These are phyloP conservation scores for Stenogyne calaminthoides DNA, from an alignment of 305 asterid species.

Conservation along the genomic window DNA sequence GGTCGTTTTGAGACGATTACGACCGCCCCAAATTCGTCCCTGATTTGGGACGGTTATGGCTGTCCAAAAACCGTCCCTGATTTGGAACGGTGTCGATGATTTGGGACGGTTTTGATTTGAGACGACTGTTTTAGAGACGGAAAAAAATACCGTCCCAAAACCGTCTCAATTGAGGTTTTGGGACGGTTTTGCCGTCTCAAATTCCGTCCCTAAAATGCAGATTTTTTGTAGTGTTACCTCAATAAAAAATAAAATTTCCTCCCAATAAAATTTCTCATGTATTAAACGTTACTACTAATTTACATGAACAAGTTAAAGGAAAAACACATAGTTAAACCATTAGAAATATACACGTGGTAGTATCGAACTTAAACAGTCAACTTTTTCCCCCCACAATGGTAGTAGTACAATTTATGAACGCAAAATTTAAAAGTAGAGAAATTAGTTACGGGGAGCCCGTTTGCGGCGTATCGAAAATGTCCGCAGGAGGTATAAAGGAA, in stretches of 20 bases:
- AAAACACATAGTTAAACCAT: constrained; percentile 8
- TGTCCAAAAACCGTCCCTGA: no score
- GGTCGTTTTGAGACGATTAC: no score
- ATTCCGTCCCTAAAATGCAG: no score
- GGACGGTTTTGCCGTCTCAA: no score
- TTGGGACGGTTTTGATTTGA: no score
- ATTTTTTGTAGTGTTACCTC: no score
- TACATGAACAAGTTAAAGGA: neutral
- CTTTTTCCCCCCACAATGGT: neutral
- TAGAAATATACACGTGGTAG: constrained; percentile 25
- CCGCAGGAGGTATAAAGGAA: constrained; percentile 77
- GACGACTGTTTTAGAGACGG: no score
- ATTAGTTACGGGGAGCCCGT: constrained; percentile 37
- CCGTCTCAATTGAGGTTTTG: no score
- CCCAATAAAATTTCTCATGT: neutral
- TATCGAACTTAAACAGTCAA: neutral
- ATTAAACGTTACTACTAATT: neutral
- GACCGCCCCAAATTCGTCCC: no score
- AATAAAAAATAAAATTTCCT: neutral
- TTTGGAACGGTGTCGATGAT: no score
- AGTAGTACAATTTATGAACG: constrained; percentile 10
- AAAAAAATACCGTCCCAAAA: no score
- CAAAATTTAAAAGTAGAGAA: neutral
- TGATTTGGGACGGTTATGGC: no score
- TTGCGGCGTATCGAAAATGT: constrained; percentile 35